Percentiles rank a stretch among this genome's conserved stretches.
Evolutionary conservation across 1,284 basidiomycete genomes (phyloP).

Genomic region (Moesziomyces globuligerus): DNA sequence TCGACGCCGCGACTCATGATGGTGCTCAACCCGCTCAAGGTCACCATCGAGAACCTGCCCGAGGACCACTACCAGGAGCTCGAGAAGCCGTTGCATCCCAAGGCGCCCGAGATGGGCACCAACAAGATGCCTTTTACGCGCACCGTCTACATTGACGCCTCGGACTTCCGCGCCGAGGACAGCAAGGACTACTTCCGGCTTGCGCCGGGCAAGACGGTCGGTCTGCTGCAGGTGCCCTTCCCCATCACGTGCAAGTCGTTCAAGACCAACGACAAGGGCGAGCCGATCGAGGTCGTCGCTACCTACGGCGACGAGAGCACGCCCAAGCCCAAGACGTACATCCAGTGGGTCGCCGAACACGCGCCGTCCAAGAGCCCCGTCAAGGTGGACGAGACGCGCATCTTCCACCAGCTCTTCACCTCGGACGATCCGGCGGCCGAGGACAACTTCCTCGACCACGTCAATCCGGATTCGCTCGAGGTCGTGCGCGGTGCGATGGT

Average conservation of each 20-base stretch:
- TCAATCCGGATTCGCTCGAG: conserved; percentile 83
- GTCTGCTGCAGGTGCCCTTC: conserved; percentile 92
- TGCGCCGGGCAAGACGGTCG: conserved; percentile 95
- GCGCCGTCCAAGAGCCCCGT: conserved; percentile 82
- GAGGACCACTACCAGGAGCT: conserved; percentile 86
- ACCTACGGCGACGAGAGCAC: conserved; percentile 72
- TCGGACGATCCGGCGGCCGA: conserved; percentile 85
- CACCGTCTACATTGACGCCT: conserved; percentile 89
- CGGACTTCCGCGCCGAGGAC: conserved; percentile 92
- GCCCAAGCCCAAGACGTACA: conserved; percentile 89
- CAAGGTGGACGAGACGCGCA: conserved; percentile 84
- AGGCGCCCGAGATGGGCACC: conserved; percentile 86
- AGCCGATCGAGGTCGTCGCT: conserved; percentile 82
- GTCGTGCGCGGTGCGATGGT: conserved; percentile 82
- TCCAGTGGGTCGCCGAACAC: conserved; percentile 97
- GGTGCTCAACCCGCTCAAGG: conserved; percentile 89
- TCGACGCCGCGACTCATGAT: conserved; percentile 89
- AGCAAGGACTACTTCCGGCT: conserved; percentile 97
- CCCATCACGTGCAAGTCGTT: conserved; percentile 93
- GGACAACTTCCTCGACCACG: conserved; percentile 78
- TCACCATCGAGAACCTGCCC: conserved; percentile 84
- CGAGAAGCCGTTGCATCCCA: conserved; percentile 93
- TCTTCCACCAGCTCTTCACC: conserved; percentile 94
- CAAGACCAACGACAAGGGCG: conserved; percentile 74
- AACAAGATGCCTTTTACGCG: conserved; percentile 87